Base-by-base conservation (phyloP, 495 filamentous ascomycete species). In the Lasiosphaeria ovina region DNA sequence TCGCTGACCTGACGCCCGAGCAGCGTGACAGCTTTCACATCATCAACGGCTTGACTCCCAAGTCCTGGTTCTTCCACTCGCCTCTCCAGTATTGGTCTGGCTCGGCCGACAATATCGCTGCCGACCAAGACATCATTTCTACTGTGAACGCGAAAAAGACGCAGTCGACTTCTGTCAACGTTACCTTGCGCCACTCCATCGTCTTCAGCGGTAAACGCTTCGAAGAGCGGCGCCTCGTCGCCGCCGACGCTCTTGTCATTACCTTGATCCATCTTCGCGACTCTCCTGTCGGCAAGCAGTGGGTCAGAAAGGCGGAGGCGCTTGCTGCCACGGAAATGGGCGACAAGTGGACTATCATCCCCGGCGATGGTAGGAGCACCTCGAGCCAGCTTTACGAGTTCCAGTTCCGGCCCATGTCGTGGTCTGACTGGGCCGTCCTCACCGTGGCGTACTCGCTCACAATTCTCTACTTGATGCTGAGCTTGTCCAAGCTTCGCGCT, bases 191-290 rank as follows among this genome's bases (percentile, higher is more conserved):
- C 8, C 89, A 87, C 69, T 87, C 86, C 11, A 87, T 86, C 35
- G 86, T 90, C 14, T 90, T 91, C 68, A 88, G 87, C 56, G 88
- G 88, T 10, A 90, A 90, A 64, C 78, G 81, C 44, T 89, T 89
- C 63, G 77, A 82, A 33, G 79, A 86, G 59, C 76, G 82, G 10
- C 74, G 75, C 42, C 76, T 91, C 24, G 73, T 83, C 7, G 86
- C 85, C 7, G 88, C 85, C 0, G 88, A 91, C 71, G 87, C 88
- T 11, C 75, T 91, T 31, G 88, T 91, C 51, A 85, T 91, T 60
- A 90, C 86, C 44, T 70, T 90, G 33, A 81, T 90, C 58, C 86
- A 90, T 68, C 80, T 72, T 44, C 74, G 81, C 35, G 77, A 85
- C 54, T 84, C 85, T 1, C 79, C 76, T 9, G 74, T 86, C 10